Evolutionary conservation across 176 grass and related monocot genomes (phyloP).

Genomic region (Oryza longistaminata): DNA sequence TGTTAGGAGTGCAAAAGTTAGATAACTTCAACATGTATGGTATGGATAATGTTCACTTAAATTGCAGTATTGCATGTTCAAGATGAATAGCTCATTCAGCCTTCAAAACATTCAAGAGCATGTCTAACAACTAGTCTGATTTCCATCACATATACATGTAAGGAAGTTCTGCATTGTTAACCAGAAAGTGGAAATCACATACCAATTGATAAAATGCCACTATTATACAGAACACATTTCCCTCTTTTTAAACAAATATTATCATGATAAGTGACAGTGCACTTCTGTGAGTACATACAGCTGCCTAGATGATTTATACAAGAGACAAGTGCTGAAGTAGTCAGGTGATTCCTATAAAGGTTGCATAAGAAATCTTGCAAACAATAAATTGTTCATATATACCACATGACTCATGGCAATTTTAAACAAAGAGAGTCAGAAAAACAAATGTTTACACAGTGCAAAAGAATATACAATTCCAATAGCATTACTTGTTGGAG

Average conservation of each 20-base stretch:
- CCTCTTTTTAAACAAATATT: background rate
- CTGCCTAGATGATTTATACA: background rate
- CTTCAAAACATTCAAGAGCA: conserved; percentile 2
- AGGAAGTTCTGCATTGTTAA: background rate
- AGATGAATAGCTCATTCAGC: background rate
- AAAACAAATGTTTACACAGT: background rate
- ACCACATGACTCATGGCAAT: background rate
- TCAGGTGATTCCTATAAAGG: background rate
- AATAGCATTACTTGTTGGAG: background rate
- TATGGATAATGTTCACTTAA: background rate
- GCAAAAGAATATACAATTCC: background rate
- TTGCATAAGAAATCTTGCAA: background rate
- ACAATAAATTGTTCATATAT: background rate
- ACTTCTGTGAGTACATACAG: background rate
- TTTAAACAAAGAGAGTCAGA: background rate
- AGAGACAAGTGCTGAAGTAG: background rate
- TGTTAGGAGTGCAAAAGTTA: background rate
- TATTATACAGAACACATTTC: background rate
- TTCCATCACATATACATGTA: background rate
- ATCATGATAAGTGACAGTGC: background rate
- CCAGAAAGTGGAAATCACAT: background rate
- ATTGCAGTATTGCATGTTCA: background rate
- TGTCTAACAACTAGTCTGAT: background rate
- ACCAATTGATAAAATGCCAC: background rate
- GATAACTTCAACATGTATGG: background rate